phyloP scores from a whole-genome alignment of 2,329 filamentous ascomycete genomes.

The Stemphylium beticola region DNA sequence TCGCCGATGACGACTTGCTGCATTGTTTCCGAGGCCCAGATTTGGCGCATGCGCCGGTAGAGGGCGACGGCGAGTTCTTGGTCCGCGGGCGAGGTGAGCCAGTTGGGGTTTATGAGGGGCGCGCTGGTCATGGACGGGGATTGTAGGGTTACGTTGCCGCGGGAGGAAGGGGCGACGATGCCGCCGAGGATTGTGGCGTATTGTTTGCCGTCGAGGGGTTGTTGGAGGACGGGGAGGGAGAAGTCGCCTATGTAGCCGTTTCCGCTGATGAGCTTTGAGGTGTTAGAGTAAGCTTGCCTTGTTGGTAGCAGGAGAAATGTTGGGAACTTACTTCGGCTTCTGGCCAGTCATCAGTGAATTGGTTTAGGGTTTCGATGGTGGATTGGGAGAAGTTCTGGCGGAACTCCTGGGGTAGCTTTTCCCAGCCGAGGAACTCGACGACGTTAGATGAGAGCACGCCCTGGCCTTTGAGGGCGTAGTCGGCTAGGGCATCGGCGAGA shows the following conservation, averaged over 20 bases:
- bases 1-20: neutral
- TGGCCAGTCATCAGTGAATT: neutral
- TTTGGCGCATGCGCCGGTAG: constrained; percentile 29
- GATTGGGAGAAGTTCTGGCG: neutral
- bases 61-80: constrained; percentile 36
- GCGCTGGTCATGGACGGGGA: constrained; percentile 27
- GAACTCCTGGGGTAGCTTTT: neutral
- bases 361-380: neutral
- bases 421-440: constrained; percentile 1
- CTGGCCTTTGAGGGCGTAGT: neutral
- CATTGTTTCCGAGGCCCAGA: neutral
- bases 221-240: neutral
- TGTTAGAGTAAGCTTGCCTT: neutral
- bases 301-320: neutral
- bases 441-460: neutral
- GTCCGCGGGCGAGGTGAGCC: constrained; percentile 41
- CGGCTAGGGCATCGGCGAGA: neutral
- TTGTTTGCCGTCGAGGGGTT: neutral
- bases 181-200: constrained; percentile 1
- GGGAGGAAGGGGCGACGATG: neutral
- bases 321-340: neutral
- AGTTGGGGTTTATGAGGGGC: constrained; percentile 44
- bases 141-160: constrained; percentile 41
- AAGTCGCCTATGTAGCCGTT: neutral
- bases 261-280: neutral